Evolutionary conservation across 1,139 yeast species (phyloP).

Genomic region (Debaryomyces sp.): DNA sequence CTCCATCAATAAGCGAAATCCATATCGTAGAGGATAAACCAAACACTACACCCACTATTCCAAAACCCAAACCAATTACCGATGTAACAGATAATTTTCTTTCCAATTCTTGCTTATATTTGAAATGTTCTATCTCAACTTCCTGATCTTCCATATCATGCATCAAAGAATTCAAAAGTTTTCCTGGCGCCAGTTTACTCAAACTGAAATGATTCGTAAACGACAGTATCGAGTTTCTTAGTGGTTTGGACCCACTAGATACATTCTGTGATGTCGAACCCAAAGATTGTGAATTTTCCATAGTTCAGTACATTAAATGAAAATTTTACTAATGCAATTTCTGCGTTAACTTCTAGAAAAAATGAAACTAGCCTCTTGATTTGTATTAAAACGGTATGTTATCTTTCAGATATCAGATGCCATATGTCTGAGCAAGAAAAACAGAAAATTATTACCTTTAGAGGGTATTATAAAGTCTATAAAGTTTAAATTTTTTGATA

Average conservation of each 20-base stretch:
- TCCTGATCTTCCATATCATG: conserved; percentile 45
- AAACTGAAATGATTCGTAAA: conserved; percentile 1
- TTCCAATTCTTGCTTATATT: conserved; percentile 68
- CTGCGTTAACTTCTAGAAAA: background rate
- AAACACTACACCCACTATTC: conserved; percentile 78
- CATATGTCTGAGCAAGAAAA: background rate
- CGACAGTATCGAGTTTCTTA: background rate
- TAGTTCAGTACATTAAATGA: background rate
- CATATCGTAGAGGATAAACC: conserved; percentile 73
- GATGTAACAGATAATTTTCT: conserved; percentile 67
- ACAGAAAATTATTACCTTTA: background rate
- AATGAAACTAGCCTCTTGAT: background rate
- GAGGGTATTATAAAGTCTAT: background rate
- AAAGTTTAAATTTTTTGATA: background rate
- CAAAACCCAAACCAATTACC: conserved; percentile 72
- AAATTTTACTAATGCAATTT: background rate
- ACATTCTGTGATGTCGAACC: background rate
- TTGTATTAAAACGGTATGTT: background rate
- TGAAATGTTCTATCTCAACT: conserved; percentile 67
- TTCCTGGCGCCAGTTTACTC: conserved; percentile 22
- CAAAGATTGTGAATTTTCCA: background rate
- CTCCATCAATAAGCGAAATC: conserved; percentile 71
- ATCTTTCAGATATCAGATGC: background rate
- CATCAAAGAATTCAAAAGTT: conserved; percentile 23
- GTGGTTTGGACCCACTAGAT: background rate